These are phyloP conservation scores for Metschnikowia cerradonensis DNA, from an alignment of 805 yeast species.

Conservation along the genomic window DNA sequence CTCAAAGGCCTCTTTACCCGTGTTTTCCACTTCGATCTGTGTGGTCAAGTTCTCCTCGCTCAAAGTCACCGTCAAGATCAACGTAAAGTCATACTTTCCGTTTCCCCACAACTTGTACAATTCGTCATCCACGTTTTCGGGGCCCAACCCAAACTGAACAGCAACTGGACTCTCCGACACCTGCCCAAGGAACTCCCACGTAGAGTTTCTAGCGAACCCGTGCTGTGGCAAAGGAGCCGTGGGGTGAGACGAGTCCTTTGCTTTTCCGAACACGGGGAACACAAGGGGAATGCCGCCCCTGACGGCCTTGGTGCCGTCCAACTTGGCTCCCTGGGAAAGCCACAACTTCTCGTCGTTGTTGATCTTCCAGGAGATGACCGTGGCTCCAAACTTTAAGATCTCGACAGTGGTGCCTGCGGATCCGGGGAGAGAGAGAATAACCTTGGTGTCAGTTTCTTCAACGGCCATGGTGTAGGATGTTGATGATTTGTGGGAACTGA, in stretches of 20 bases:
- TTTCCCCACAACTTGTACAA: slow-evolving; percentile 53
- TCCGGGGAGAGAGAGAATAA: slow-evolving; percentile 53
- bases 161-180: slow-evolving; percentile 58
- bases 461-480: slow-evolving; percentile 48
- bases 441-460: slow-evolving; percentile 61
- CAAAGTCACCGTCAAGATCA: slow-evolving; percentile 62
- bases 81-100: slow-evolving; percentile 63
- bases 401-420: slow-evolving; percentile 53
- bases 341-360: slow-evolving; percentile 78
- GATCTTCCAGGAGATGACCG: slow-evolving; percentile 73
- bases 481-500: neutral
- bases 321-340: slow-evolving; percentile 70
- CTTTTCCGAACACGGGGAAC: slow-evolving; percentile 88
- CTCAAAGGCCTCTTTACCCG: slow-evolving; percentile 61
- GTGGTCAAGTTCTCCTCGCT: slow-evolving; percentile 58
- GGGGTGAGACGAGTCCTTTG: slow-evolving; percentile 46
- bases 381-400: slow-evolving; percentile 84
- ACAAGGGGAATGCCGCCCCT: slow-evolving; percentile 97
- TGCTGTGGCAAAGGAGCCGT: slow-evolving; percentile 83
- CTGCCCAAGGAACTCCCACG: slow-evolving; percentile 94
- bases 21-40: slow-evolving; percentile 69
- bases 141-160: slow-evolving; percentile 86
- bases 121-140: slow-evolving; percentile 70
- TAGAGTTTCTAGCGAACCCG: slow-evolving; percentile 87
- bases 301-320: slow-evolving; percentile 92